Evolutionary conservation across 768 basidiomycete species (phyloP).

Genomic region (Termitomyces sp.): DNA sequence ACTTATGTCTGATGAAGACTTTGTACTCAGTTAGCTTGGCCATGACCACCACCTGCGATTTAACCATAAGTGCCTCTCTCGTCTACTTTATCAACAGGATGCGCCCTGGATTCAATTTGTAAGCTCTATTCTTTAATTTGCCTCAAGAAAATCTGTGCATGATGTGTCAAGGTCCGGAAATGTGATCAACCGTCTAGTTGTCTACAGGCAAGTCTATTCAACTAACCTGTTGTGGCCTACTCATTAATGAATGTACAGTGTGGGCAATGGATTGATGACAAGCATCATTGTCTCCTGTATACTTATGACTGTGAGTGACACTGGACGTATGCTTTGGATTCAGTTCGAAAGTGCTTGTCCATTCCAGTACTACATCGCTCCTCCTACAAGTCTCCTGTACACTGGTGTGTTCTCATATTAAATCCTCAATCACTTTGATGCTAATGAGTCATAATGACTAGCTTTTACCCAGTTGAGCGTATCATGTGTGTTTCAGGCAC

Average conservation of each 20-base stretch:
- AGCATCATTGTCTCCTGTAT: not conserved
- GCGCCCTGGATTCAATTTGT: not conserved
- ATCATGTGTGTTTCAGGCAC: not conserved
- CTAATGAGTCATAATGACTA: not conserved
- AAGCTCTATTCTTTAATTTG: not conserved
- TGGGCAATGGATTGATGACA: not conserved
- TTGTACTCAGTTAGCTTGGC: not conserved
- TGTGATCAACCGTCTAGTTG: not conserved
- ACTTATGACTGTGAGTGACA: not conserved
- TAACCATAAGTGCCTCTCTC: not conserved
- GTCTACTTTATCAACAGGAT: not conserved
- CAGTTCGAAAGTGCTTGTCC: not conserved
- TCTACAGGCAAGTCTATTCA: not conserved
- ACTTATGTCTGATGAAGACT: not conserved
- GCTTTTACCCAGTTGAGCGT: too few species aligned
- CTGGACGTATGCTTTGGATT: not conserved
- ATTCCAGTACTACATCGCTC: not conserved
- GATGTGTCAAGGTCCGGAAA: not conserved
- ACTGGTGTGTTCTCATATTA: not conserved
- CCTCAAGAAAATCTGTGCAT: not conserved
- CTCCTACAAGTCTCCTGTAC: not conserved
- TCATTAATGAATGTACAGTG: not conserved
- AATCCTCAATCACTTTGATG: not conserved
- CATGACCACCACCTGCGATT: not conserved
- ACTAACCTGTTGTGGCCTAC: not conserved